Percentiles rank a stretch among this genome's conserved stretches.
Conservation (phyloP, 768 basidiomycete genomes). For the Calocybe gangraenosa region DNA sequence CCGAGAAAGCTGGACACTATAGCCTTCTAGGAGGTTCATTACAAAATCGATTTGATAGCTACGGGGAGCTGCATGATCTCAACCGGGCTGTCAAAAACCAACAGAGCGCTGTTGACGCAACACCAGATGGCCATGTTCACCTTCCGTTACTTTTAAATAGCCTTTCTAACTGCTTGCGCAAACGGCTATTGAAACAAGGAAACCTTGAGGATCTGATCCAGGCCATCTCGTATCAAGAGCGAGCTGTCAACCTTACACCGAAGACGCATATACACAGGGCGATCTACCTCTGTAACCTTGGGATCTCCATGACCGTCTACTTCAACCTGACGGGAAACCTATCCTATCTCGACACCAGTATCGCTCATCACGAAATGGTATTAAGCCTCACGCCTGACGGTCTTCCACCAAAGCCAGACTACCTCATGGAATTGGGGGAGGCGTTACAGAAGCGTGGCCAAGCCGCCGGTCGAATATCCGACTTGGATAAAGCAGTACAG, state of each 20-base stretch:
- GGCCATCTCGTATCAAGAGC: background rate
- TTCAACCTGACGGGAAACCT: too few relatives aligned
- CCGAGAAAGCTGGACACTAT: background rate
- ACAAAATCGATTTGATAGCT: background rate
- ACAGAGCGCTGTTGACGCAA: background rate
- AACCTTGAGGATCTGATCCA: background rate
- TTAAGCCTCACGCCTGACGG: too few relatives aligned
- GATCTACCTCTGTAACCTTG: too few relatives aligned
- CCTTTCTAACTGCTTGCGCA: background rate
- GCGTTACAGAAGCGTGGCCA: background rate
- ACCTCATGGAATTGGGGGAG: too few relatives aligned
- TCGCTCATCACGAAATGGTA: too few relatives aligned
- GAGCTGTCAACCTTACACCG: background rate
- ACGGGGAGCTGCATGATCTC: constrained; percentile 1
- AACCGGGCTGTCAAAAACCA: background rate
- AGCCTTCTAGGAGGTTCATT: background rate
- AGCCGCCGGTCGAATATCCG: background rate
- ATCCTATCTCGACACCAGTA: too few relatives aligned
- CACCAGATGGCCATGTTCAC: background rate
- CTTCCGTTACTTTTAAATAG: background rate
- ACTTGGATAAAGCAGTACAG: background rate
- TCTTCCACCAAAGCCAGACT: too few relatives aligned
- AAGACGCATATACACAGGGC: too few relatives aligned
- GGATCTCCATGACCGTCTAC: too few relatives aligned
- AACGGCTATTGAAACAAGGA: background rate